Conservation (phyloP, 169 alveolate species). For the Cyclospora cayetanensis region DNA sequence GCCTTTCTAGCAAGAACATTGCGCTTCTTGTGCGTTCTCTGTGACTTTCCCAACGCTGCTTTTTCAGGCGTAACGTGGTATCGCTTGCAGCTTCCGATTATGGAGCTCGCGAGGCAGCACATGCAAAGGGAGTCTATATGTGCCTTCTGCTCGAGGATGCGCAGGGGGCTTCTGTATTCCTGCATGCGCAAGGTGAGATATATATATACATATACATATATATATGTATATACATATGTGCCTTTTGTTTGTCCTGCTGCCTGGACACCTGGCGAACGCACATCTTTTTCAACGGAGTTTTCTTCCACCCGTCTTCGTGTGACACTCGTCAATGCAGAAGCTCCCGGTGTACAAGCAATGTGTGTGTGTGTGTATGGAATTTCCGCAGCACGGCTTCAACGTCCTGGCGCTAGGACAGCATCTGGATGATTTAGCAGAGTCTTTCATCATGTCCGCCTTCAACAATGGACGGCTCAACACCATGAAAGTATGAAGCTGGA, state of each 20-base stretch:
- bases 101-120: slow-evolving; percentile 89
- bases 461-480: slow-evolving; percentile 94
- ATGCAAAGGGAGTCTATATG: slow-evolving; percentile 85
- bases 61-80: slow-evolving; percentile 89
- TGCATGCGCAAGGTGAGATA: slow-evolving; percentile 86
- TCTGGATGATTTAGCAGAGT: slow-evolving; percentile 93
- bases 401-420: slow-evolving; percentile 95
- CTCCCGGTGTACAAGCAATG: not conserved
- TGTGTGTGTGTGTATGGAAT: not conserved
- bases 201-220: too few species aligned
- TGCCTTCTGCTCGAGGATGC: slow-evolving; percentile 95
- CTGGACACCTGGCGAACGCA: not conserved
- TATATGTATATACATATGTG: not conserved
- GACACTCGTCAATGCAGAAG: too few species aligned
- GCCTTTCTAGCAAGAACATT: too few species aligned
- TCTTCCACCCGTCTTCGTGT: not conserved
- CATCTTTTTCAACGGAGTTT: too few species aligned
- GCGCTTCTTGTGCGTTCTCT: too few species aligned
- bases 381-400: slow-evolving; percentile 84
- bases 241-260: not conserved
- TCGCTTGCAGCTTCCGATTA: slow-evolving; percentile 88
- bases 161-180: slow-evolving; percentile 93
- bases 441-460: slow-evolving; percentile 92
- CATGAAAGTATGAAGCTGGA: slow-evolving; percentile 54
- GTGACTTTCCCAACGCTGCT: too few species aligned